Evolutionary conservation across 1,139 yeast genomes (phyloP).

Genomic region (Pneumocystis wakefieldiae): DNA sequence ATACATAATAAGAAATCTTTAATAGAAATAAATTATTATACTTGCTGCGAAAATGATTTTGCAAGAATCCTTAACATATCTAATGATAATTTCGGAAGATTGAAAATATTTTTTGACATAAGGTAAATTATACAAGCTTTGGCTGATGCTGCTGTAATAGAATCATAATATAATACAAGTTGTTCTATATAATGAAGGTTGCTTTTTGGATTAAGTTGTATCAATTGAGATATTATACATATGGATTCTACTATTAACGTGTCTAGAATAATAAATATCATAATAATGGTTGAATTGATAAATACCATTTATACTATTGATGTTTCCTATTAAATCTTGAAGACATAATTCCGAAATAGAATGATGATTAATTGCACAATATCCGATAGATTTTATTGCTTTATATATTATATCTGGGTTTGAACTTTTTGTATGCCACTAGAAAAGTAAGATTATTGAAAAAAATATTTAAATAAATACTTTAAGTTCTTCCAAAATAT

Average conservation of each 20-base stretch:
- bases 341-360: conserved; percentile 16
- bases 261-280: not conserved
- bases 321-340: conserved; percentile 5
- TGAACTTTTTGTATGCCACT: conserved; percentile 29
- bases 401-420: conserved; percentile 32
- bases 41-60: conserved; percentile 42
- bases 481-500: conserved; percentile 46
- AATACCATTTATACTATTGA: conserved; percentile 14
- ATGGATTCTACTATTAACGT: conserved; percentile 39
- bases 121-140: conserved; percentile 65
- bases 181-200: conserved; percentile 34
- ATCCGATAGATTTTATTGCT: conserved; percentile 45
- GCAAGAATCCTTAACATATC: conserved; percentile 55
- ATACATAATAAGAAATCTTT: not conserved
- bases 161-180: conserved; percentile 17
- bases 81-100: conserved; percentile 45
- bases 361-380: conserved; percentile 30
- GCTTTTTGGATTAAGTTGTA: conserved; percentile 44
- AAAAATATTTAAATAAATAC: not conserved
- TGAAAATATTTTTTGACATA: conserved; percentile 57
- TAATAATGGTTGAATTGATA: not conserved
- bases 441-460: conserved; percentile 30
- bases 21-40: conserved; percentile 16
- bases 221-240: conserved; percentile 52
- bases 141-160: conserved; percentile 43